Evolutionary conservation across 768 basidiomycete genomes (phyloP), one percentile per base, ranked within the genome.

Genomic region (Mycena latifolia): DNA sequence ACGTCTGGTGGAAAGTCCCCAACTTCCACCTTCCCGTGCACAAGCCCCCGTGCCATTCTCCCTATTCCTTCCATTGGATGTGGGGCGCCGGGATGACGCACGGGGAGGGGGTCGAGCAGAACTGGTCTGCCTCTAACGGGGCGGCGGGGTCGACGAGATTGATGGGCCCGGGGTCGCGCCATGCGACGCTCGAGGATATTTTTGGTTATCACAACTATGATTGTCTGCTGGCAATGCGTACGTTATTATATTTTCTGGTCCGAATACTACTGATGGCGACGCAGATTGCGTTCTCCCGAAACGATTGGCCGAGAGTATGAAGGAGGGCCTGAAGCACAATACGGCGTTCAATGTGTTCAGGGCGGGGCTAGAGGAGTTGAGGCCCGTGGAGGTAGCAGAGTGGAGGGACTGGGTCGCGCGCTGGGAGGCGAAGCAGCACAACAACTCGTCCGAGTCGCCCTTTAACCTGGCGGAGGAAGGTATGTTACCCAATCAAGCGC

Each of bases 121-220:
- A 63, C 22, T 63, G 62, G 62, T 1, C 55, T 2, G 55, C 51
- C 11, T 63, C 62, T 0, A 62, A 62, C 35, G 25, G 48, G 5
- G 48, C 48, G 17, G 48, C 48, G 10, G 48, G 10, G 3, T 50
- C 48, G 12, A 50, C 48, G 10, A 27, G 37, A 14, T 14, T 50
- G 17, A 50, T 50, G 48, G 48, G 48, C 7, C 48, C 48, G 2
- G 60, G 60, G 2, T 39, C 59, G 10, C 33, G 59, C 0, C 48
- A 51, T 2, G 59, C 59, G n/a, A 52, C 59, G 18, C 31, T 61
- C 22, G 50, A 61, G 18, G 59, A 61, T 14, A 14, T 61, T 0
- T 61, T 61, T 12, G 60, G 60, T 1, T 61, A 54, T 20, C 60
- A 61, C n/a, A 61, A 61, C 31, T 61, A 61, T n/a, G 60, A 61